Conservation (phyloP, 2,329 filamentous ascomycete species). For the Claviceps sp. region DNA sequence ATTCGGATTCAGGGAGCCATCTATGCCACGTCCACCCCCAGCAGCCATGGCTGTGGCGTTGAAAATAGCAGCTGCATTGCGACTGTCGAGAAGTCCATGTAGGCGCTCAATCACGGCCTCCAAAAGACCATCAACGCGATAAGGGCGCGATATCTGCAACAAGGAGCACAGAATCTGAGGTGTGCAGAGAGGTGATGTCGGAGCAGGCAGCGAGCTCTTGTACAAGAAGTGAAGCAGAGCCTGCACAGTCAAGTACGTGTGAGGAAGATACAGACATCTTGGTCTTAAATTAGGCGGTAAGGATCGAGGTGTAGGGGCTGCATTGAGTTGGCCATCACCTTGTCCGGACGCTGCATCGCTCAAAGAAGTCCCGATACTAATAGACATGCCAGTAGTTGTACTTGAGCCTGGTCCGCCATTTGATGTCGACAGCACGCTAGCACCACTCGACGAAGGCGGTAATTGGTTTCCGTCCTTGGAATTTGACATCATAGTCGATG, state of each 20-base stretch:
- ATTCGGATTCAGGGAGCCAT: conserved; percentile 50
- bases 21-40: conserved; percentile 75
- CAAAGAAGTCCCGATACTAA: conserved; percentile 27
- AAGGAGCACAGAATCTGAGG: conserved; percentile 93
- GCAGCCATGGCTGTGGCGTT: conserved; percentile 98
- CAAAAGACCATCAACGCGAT: conserved; percentile 81
- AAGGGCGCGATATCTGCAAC: conserved; percentile 83
- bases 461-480: conserved; percentile 35
- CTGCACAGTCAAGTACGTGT: conserved; percentile 80
- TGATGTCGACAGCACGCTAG: conserved; percentile 25
- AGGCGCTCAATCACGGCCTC: conserved; percentile 88
- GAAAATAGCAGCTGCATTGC: conserved; percentile 93
- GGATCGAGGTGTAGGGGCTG: conserved; percentile 42
- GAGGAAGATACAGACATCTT: conserved; percentile 80
- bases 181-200: conserved; percentile 67
- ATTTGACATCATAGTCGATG: conserved; percentile 68
- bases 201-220: conserved; percentile 72
- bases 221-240: conserved; percentile 88
- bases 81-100: conserved; percentile 76
- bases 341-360: conserved; percentile 16
- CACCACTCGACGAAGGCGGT: conserved; percentile 28
- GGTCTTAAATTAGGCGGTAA: conserved; percentile 56
- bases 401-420: conserved; percentile 7
- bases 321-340: conserved; percentile 34
- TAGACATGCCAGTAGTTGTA: neutral